Evolutionary conservation across 1,284 basidiomycete species (phyloP), one percentile per base, ranked within the genome.

Genomic region (Boletus coffeatus): DNA sequence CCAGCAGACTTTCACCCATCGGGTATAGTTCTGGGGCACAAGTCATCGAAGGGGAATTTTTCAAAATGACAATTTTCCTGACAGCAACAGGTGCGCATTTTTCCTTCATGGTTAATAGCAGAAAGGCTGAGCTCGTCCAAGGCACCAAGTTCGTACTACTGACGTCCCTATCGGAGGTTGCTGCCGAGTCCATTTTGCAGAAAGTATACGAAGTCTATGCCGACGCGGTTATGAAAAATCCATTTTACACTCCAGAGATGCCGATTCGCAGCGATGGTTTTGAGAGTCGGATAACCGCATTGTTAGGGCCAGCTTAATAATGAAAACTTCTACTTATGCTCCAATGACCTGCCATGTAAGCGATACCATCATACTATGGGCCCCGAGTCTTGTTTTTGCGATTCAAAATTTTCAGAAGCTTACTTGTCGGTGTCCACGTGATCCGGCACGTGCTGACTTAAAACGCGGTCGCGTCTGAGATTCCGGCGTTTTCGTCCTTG

Each of bases 191-290:
- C 3, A 78, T 89, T 10, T 76, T 94, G 58, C 88, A 91, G 71
- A 91, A 87, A 72, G 88, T 94, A 60, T 97, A 97, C 76, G 93
- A 96, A 75, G 85, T 85, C 14, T 98, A 96, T 78, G 83, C 94
- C 2, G 96, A 98, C 72, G 88, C 92, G 5, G 95, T 97, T 61
- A 97, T 98, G 94, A 98, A 99, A 82, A 98, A 98, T 73, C 97
- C 97, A 1, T 99, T 99, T 78, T 95, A 99, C 75, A 97, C 94
- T 4, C 91, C 92, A 32, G 97, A 99, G 77, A 99, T 99, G 96
- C 97, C 97, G 1, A 96, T 99, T 68, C 88, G 96, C 58, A 92
- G 84, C 59, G 91, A 95, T 69, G 87, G 85, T 9, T 99, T 99
- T 71, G 96, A 99, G 71, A 79, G 77, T 43, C 85, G 87, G 48